Percentiles rank a stretch among this genome's conserved stretches.
Conservation (phyloP, 2,329 filamentous ascomycete genomes). For the Exserohilum turcica region DNA sequence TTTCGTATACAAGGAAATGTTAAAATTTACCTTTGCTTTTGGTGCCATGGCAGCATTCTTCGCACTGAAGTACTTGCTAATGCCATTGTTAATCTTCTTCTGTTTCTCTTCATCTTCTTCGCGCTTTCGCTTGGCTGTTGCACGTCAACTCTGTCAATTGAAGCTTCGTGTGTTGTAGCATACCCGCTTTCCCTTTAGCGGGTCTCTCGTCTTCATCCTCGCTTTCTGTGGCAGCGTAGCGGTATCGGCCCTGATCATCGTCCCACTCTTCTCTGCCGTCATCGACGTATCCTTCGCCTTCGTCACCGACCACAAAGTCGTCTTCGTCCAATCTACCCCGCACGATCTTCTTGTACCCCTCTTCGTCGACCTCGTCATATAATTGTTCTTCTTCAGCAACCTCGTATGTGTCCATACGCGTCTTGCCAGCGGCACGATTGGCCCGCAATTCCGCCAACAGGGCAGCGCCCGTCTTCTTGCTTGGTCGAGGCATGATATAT, state of each 20-base stretch:
- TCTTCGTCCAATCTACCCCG: constrained; percentile 87
- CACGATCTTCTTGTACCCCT: constrained; percentile 95
- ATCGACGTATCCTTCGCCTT: constrained; percentile 94
- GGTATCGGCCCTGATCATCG: constrained; percentile 73
- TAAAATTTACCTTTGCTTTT: constrained; percentile 75
- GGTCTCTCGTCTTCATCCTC: constrained; percentile 75
- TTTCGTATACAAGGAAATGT: neutral
- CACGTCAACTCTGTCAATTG: constrained; percentile 23
- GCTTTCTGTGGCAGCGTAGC: constrained; percentile 66
- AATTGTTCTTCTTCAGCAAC: constrained; percentile 81
- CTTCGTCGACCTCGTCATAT: constrained; percentile 96
- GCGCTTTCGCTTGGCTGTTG: constrained; percentile 78
- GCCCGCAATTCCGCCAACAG: constrained; percentile 76
- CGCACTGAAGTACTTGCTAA: constrained; percentile 91
- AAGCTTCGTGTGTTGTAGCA: constrained; percentile 1
- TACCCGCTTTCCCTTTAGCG: constrained; percentile 64
- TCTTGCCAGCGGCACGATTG: constrained; percentile 87
- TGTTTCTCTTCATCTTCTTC: constrained; percentile 85
- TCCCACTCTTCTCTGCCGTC: constrained; percentile 78
- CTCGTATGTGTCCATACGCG: constrained; percentile 84
- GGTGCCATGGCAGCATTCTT: constrained; percentile 66
- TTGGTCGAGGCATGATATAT: constrained; percentile 43
- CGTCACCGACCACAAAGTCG: constrained; percentile 98
- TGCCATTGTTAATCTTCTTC: constrained; percentile 87
- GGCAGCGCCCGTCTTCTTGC: constrained; percentile 27